Percentiles rank a stretch among this genome's conserved stretches.
These are phyloP conservation scores for Filosporella fistucella DNA, from an alignment of 495 filamentous ascomycete species.

Conservation along the genomic window DNA sequence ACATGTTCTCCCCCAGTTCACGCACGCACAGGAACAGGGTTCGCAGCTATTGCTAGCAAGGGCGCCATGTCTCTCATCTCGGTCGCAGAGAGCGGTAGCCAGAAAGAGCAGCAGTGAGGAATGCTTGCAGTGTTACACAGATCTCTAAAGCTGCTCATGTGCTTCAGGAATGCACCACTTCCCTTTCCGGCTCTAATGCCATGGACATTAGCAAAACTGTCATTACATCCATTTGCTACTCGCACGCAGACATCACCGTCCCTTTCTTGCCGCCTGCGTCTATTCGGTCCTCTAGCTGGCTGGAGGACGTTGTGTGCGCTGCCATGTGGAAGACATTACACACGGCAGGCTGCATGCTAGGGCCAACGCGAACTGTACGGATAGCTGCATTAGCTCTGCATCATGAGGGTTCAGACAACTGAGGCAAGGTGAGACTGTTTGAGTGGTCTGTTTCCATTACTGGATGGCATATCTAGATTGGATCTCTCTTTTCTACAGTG, in stretches of 20 bases:
- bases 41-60: constrained; percentile 10
- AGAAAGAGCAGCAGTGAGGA: constrained; percentile 6
- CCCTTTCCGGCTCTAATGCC: no score
- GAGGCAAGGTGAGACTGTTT: constrained; percentile 2
- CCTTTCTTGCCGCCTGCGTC: no score
- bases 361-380: constrained; percentile 5
- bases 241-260: no score
- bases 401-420: neutral
- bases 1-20: constrained; percentile 22
- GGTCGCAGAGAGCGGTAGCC: neutral
- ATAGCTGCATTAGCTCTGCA: neutral
- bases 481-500: no score
- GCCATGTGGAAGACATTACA: neutral
- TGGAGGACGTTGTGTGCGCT: no score
- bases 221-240: no score
- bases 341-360: neutral
- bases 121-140: constrained; percentile 13
- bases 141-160: constrained; percentile 4
- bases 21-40: constrained; percentile 8
- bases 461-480: no score
- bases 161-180: constrained; percentile 13
- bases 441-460: no score
- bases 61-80: neutral
- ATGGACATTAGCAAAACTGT: no score
- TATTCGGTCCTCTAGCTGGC: no score